Conservation (phyloP, 495 filamentous ascomycete species). For the Trichoderma erinaceum region DNA sequence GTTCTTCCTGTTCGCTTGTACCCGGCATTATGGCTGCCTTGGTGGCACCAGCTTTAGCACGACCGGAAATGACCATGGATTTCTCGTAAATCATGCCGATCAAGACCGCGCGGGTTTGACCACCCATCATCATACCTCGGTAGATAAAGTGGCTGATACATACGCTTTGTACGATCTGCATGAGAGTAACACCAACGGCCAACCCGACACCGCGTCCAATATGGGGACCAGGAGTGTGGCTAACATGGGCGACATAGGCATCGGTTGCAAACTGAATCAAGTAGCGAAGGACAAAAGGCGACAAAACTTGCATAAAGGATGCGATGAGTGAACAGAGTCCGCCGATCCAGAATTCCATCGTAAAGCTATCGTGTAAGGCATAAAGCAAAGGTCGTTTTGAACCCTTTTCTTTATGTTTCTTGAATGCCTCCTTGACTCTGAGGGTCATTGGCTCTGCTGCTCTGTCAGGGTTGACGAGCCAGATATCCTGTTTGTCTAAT, state of each 20-base stretch:
- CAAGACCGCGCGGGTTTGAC: conserved; percentile 65
- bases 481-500: conserved; percentile 79
- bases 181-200: conserved; percentile 65
- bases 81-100: conserved; percentile 76
- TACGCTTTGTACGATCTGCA: conserved; percentile 69
- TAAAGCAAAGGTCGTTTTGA: conserved; percentile 69
- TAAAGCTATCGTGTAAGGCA: conserved; percentile 84
- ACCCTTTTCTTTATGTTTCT: conserved; percentile 56
- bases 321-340: conserved; percentile 68
- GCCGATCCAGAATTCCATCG: conserved; percentile 76
- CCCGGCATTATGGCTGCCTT: conserved; percentile 32
- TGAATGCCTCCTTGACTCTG: conserved; percentile 60
- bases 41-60: conserved; percentile 63
- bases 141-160: conserved; percentile 78
- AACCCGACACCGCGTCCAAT: conserved; percentile 66
- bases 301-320: conserved; percentile 64
- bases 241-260: conserved; percentile 58
- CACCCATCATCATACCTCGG: conserved; percentile 72
- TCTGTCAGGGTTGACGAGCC: conserved; percentile 75
- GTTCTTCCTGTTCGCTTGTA: conserved; percentile 18
- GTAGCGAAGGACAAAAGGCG: conserved; percentile 66
- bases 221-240: conserved; percentile 46
- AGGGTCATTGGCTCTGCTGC: conserved; percentile 59
- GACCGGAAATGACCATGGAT: conserved; percentile 70
- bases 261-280: conserved; percentile 73